Percentiles rank a stretch among this genome's conserved stretches.
phyloP scores from a whole-genome alignment of 2,329 filamentous ascomycete genomes.

The Aspergillus candidus region DNA sequence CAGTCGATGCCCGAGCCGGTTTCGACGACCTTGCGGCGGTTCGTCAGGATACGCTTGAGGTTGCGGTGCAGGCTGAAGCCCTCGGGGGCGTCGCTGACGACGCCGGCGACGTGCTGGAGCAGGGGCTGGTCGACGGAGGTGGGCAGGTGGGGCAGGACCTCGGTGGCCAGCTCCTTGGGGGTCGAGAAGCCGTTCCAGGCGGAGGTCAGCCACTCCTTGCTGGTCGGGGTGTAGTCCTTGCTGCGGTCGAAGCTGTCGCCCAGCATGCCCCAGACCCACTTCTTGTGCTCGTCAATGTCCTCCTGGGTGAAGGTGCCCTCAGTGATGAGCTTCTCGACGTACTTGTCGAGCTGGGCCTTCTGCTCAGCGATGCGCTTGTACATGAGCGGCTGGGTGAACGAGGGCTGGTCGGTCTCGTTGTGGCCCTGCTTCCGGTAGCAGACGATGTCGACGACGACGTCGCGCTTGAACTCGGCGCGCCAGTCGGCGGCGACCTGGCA shows the following conservation, averaged over 20 bases:
- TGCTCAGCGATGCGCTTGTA: constrained; percentile 94
- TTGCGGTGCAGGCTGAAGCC: constrained; percentile 89
- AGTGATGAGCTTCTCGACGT: constrained; percentile 81
- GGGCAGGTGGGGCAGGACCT: constrained; percentile 84
- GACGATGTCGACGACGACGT: constrained; percentile 95
- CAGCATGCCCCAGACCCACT: constrained; percentile 99
- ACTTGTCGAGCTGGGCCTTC: constrained; percentile 79
- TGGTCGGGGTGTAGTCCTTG: constrained; percentile 93
- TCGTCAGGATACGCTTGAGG: constrained; percentile 88
- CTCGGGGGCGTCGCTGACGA: constrained; percentile 72
- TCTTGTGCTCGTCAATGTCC: constrained; percentile 97
- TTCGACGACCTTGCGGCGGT: constrained; percentile 82
- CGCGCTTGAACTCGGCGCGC: constrained; percentile 97
- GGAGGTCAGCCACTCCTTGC: constrained; percentile 97
- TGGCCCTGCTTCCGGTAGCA: constrained; percentile 99
- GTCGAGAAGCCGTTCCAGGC: constrained; percentile 99
- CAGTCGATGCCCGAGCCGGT: constrained; percentile 97
- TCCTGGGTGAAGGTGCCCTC: constrained; percentile 96
- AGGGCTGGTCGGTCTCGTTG: constrained; percentile 99
- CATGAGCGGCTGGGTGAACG: constrained; percentile 99
- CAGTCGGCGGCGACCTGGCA: constrained; percentile 96
- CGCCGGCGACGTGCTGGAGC: constrained; percentile 73
- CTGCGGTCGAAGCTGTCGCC: constrained; percentile 96
- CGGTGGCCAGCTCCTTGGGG: constrained; percentile 90
- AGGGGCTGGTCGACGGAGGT: constrained; percentile 70